These are phyloP conservation scores for Williopsis jadinii DNA, from an alignment of 1,139 yeast genomes.

Conservation along the genomic window DNA sequence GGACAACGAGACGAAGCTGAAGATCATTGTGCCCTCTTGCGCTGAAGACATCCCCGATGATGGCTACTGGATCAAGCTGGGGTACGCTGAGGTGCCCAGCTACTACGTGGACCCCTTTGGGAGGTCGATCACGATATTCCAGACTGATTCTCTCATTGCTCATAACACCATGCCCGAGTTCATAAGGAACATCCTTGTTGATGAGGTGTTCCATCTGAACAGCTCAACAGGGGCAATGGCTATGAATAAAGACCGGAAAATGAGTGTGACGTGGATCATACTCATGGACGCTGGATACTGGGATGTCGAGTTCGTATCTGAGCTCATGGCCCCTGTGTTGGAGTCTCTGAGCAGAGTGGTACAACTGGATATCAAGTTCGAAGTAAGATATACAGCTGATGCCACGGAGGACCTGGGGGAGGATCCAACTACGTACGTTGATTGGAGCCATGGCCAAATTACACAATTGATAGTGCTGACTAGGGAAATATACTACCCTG, in stretches of 20 bases:
- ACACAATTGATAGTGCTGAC: constrained; percentile 1
- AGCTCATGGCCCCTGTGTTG: constrained; percentile 3
- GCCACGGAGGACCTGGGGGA: neutral
- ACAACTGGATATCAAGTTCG: neutral
- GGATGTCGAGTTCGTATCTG: neutral
- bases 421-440: neutral
- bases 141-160: neutral
- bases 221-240: too few relatives aligned
- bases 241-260: too few relatives aligned
- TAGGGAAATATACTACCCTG: neutral
- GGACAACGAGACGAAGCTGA: neutral
- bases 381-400: neutral
- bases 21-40: neutral
- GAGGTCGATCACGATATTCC: neutral
- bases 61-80: neutral
- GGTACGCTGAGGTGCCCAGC: neutral
- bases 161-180: neutral
- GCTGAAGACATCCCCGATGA: neutral
- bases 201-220: too few relatives aligned
- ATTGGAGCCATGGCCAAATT: constrained; percentile 5
- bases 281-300: neutral
- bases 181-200: too few relatives aligned
- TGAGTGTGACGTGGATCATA: neutral
- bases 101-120: neutral
- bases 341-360: constrained; percentile 1